A percentile compares a stretch with the other conserved stretches of the same genome.
Conservation (phyloP, 306 rosid genomes). For the Biancaea sappan region DNA sequence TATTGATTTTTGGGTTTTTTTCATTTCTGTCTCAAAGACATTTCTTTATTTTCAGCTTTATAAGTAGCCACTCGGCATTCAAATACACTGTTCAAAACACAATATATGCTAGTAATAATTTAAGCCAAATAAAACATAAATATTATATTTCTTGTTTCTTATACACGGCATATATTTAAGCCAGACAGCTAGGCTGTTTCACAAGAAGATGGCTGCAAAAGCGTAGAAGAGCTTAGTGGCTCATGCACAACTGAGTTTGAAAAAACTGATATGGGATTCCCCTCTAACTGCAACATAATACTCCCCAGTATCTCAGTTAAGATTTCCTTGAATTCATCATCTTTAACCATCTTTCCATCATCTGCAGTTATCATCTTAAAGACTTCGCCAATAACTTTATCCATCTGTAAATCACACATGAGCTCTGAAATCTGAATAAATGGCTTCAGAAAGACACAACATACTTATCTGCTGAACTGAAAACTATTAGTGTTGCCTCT, state of each 20-base stretch:
- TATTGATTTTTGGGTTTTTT: neutral
- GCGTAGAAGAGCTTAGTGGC: constrained; percentile 71
- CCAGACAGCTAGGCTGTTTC: constrained; percentile 28
- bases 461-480: neutral
- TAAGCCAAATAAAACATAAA: constrained; percentile 20
- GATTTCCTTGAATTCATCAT: constrained; percentile 83
- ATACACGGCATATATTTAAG: neutral
- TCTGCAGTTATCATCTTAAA: constrained; percentile 62
- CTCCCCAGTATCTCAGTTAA: constrained; percentile 62
- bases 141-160: constrained; percentile 26
- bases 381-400: constrained; percentile 56
- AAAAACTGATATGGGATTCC: constrained; percentile 70
- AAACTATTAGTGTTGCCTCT: neutral
- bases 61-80: constrained; percentile 9
- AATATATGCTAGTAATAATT: constrained; percentile 29
- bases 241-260: constrained; percentile 90
- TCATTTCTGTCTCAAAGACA: neutral
- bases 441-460: neutral
- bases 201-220: constrained; percentile 59
- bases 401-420: constrained; percentile 63
- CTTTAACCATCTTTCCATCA: constrained; percentile 60
- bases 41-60: constrained; percentile 27
- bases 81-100: constrained; percentile 29
- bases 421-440: neutral
- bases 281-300: constrained; percentile 82